phyloP scores from a whole-genome alignment of 192 early-diverging fungal species.

The Dissophora globulifera region DNA sequence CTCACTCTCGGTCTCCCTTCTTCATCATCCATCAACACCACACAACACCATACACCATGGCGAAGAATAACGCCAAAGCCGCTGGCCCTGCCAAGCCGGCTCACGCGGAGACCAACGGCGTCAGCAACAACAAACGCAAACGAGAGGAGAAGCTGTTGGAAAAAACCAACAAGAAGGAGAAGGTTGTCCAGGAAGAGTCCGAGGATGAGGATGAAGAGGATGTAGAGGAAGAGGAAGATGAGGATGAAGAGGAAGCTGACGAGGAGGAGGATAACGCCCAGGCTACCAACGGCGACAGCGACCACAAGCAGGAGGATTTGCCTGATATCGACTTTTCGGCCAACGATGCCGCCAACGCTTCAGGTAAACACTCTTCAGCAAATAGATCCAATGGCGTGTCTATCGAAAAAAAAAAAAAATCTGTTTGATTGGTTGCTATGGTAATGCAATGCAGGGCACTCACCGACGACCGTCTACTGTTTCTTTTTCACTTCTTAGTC shows the following conservation, averaged over 20 bases:
- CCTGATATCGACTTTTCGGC: slow-evolving; percentile 43
- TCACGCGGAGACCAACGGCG: slow-evolving; percentile 25
- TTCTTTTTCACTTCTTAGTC: neutral
- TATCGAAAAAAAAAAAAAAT: no score
- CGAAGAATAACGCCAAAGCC: slow-evolving; percentile 43
- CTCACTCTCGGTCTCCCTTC: no score
- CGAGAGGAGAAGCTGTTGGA: slow-evolving; percentile 43
- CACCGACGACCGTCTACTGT: no score
- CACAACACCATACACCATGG: slow-evolving; percentile 25
- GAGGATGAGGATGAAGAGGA: slow-evolving; percentile 35
- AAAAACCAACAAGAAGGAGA: slow-evolving; percentile 51
- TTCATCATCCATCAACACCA: neutral
- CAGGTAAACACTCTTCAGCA: no score
- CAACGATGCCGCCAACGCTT: slow-evolving; percentile 19
- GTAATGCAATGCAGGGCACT: no score
- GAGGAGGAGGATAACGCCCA: slow-evolving; percentile 8
- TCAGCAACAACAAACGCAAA: slow-evolving; percentile 48
- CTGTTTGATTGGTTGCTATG: no score
- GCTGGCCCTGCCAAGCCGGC: slow-evolving; percentile 37
- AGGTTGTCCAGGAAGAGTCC: slow-evolving; percentile 30
- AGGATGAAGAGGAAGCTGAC: slow-evolving; percentile 19
- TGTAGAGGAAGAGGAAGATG: slow-evolving; percentile 2
- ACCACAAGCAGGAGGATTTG: slow-evolving; percentile 26
- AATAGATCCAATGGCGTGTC: no score
- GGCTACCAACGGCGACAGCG: slow-evolving; percentile 11